phyloP scores from a whole-genome alignment of 192 early-diverging fungal species.

The Blastocladiella britannica region DNA sequence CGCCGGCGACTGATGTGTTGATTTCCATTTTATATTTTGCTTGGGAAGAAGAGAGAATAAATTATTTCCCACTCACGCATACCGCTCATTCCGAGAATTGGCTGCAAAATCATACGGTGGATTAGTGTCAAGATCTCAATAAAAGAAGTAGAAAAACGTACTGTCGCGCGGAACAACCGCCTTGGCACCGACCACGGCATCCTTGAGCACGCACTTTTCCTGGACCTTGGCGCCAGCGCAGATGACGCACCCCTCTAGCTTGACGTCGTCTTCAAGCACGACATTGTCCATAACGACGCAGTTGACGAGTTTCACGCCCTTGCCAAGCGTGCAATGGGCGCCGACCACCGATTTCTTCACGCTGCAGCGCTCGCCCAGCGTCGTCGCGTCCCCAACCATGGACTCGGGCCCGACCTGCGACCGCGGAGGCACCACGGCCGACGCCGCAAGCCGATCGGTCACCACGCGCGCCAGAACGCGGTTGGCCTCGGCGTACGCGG shows the following conservation, averaged over 20 bases:
- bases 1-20: not conserved
- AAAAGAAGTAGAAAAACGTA: conserved; percentile 5
- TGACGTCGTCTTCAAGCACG: conserved; percentile 63
- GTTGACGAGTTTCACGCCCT: conserved; percentile 83
- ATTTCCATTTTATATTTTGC: too few species aligned
- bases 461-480: conserved; percentile 33
- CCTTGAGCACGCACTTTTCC: not conserved
- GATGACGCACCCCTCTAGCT: conserved; percentile 5
- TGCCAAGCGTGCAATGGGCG: conserved; percentile 83
- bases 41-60: too few species aligned
- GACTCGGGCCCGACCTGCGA: conserved; percentile 77
- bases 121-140: too few species aligned
- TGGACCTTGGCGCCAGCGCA: not conserved
- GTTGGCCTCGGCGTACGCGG: conserved; percentile 75
- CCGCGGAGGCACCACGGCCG: conserved; percentile 41
- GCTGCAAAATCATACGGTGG: too few species aligned
- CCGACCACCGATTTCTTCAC: conserved; percentile 89
- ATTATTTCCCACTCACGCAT: too few species aligned
- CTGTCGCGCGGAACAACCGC: not conserved
- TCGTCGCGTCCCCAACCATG: conserved; percentile 68
- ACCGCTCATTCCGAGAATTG: too few species aligned
- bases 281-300: conserved; percentile 94
- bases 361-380: conserved; percentile 74
- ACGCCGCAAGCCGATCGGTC: conserved; percentile 31
- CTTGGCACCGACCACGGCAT: not conserved